phyloP scores from a whole-genome alignment of 805 yeast genomes.

The Sugiyamaella valdiviana region DNA sequence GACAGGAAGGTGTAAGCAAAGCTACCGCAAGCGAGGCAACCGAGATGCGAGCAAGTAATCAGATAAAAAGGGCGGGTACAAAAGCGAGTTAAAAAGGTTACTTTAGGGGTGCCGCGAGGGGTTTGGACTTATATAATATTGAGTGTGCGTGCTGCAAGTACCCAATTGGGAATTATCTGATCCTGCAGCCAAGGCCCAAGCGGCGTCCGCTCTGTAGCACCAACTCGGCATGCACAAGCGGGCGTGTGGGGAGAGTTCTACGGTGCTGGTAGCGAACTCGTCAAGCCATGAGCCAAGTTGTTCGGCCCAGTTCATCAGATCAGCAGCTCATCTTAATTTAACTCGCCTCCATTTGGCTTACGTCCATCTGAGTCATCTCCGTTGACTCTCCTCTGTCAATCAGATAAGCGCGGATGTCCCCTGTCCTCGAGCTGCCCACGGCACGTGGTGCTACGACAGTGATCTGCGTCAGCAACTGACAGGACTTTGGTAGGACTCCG shows the following conservation, averaged over 20 bases:
- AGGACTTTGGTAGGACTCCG: too few species aligned
- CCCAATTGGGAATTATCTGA: constrained; percentile 6
- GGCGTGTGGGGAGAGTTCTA: background rate
- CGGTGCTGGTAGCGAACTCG: background rate
- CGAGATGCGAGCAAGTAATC: background rate
- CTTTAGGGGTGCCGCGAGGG: background rate
- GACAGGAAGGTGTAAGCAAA: too few species aligned
- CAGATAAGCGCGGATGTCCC: background rate
- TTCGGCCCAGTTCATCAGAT: too few species aligned
- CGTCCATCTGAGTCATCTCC: too few species aligned
- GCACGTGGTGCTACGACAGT: too few species aligned
- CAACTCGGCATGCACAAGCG: constrained; percentile 1
- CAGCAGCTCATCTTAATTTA: too few species aligned
- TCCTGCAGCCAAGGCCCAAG: constrained; percentile 1
- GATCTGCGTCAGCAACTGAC: too few species aligned
- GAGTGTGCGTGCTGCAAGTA: background rate
- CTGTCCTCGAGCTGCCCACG: background rate
- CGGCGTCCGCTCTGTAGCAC: background rate
- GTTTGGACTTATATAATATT: background rate
- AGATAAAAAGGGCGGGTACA: background rate
- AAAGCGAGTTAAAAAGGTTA: too few species aligned
- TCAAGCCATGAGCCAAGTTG: too few species aligned
- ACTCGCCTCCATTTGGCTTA: too few species aligned
- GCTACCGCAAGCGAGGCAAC: too few species aligned
- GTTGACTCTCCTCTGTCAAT: too few species aligned